Percentiles rank a stretch among this genome's conserved stretches.
Evolutionary conservation across 495 filamentous ascomycete species (phyloP).

Genomic region (Xylaria palmicola): DNA sequence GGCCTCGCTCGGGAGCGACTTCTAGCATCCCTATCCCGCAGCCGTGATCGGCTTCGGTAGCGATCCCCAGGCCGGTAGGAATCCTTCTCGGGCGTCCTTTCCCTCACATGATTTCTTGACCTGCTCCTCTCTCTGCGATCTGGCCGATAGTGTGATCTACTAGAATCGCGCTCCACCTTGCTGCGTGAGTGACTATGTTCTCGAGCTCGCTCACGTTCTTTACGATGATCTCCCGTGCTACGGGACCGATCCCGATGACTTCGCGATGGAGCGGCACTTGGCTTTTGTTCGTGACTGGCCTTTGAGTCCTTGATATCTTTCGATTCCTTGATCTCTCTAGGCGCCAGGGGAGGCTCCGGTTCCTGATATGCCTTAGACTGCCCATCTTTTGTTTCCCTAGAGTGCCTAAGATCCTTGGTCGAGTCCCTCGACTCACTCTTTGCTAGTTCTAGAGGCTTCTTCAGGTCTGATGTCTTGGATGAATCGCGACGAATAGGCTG

Average conservation of each 20-base stretch:
- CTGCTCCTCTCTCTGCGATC: conserved; percentile 34
- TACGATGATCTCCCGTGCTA: conserved; percentile 9
- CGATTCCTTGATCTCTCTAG: conserved; percentile 18
- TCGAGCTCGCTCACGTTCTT: conserved; percentile 24
- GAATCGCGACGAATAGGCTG: conserved; percentile 49
- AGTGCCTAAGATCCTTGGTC: conserved; percentile 22
- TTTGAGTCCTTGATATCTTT: conserved; percentile 21
- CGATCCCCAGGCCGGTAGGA: conserved; percentile 32
- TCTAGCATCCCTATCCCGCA: conserved; percentile 25
- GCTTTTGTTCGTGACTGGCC: conserved; percentile 30
- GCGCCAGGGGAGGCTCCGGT: conserved; percentile 13
- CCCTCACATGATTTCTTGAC: conserved; percentile 33
- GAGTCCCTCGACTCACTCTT: conserved; percentile 32
- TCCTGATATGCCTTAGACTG: conserved; percentile 25
- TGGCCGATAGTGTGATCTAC: conserved; percentile 24
- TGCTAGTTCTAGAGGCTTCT: conserved; percentile 29
- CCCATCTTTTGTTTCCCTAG: conserved; percentile 20
- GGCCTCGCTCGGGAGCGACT: conserved; percentile 20
- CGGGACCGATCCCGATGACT: conserved; percentile 22
- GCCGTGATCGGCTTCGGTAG: conserved; percentile 33
- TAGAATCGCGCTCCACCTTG: conserved; percentile 23
- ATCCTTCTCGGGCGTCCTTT: conserved; percentile 31
- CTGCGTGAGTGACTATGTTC: conserved; percentile 26
- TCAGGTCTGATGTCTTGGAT: conserved; percentile 39
- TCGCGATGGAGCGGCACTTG: conserved; percentile 32